Percentiles rank a stretch among this genome's conserved stretches.
phyloP scores from a whole-genome alignment of 192 early-diverging fungal genomes.

The Umbelopsis sp. region DNA sequence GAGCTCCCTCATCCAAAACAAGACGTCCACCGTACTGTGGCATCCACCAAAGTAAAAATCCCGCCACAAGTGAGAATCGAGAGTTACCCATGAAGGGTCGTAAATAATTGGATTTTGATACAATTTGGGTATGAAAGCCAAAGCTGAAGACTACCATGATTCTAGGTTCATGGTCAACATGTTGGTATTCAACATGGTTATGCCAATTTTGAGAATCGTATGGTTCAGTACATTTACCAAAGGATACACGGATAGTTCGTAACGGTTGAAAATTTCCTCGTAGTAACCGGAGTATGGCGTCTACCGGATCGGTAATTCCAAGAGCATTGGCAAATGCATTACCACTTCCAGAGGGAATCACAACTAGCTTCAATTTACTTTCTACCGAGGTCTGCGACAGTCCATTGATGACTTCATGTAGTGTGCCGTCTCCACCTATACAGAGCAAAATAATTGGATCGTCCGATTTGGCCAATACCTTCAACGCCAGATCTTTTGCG shows the following conservation, averaged over 20 bases:
- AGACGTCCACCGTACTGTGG: conserved; percentile 43
- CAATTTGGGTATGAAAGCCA: conserved; percentile 55
- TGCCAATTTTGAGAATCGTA: conserved; percentile 24
- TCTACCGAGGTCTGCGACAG: conserved; percentile 29
- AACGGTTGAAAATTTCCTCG: conserved; percentile 32
- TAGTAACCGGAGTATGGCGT: conserved; percentile 41
- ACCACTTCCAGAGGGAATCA: conserved; percentile 49
- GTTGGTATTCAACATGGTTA: conserved; percentile 19
- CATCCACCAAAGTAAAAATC: conserved; percentile 40
- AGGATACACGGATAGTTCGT: conserved; percentile 34
- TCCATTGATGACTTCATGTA: conserved; percentile 55
- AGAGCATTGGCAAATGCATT: conserved; percentile 49
- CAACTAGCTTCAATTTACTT: conserved; percentile 29
- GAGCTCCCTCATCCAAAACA: conserved; percentile 26
- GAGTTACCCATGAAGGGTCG: conserved; percentile 48
- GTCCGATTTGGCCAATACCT: background rate
- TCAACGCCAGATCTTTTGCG: conserved; percentile 35
- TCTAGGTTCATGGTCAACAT: background rate
- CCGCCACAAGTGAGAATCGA: conserved; percentile 45
- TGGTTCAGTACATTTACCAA: conserved; percentile 18
- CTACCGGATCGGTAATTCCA: conserved; percentile 34
- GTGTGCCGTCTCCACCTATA: conserved; percentile 51
- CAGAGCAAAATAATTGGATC: conserved; percentile 37
- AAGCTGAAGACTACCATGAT: conserved; percentile 50
- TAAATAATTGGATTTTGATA: conserved; percentile 48